Conservation (phyloP, 1,139 yeast species). For the Casaregolazyma suthepensis region DNA sequence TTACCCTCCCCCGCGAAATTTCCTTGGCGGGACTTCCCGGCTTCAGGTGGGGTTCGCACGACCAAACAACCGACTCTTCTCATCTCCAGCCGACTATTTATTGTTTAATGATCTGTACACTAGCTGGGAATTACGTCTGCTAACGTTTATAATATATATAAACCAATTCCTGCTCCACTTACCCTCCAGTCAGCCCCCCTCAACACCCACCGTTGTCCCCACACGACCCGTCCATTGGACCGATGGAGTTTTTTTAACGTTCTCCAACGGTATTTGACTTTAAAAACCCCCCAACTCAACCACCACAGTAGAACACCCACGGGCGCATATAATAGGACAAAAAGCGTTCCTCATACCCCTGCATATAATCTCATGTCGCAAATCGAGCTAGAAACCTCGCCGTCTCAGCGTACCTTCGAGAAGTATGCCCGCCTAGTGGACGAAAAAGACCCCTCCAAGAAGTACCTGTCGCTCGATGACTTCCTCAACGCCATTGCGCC, state of each 20-base stretch:
- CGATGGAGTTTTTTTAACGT: background rate
- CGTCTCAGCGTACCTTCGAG: conserved; percentile 20
- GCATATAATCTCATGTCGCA: background rate
- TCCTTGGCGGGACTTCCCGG: background rate
- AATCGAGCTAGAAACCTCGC: conserved; percentile 5
- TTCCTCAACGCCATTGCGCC: conserved; percentile 41
- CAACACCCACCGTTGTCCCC: background rate
- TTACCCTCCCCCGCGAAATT: background rate
- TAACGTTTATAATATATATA: too few species aligned
- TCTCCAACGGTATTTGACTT: background rate
- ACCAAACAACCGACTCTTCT: background rate
- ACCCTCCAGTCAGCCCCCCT: background rate
- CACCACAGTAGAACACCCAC: too few species aligned
- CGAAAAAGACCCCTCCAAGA: conserved; percentile 33
- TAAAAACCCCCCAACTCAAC: background rate
- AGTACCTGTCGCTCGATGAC: conserved; percentile 43
- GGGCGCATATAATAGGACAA: too few species aligned
- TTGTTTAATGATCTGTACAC: background rate
- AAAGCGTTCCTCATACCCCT: too few species aligned
- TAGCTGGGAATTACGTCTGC: background rate
- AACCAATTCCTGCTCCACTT: too few species aligned
- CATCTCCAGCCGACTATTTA: background rate
- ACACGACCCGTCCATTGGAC: background rate
- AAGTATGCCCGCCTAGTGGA: conserved; percentile 26
- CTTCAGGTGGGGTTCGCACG: background rate